phyloP scores from a whole-genome alignment of 768 basidiomycete genomes.

The Phaeotremella skinneri region DNA sequence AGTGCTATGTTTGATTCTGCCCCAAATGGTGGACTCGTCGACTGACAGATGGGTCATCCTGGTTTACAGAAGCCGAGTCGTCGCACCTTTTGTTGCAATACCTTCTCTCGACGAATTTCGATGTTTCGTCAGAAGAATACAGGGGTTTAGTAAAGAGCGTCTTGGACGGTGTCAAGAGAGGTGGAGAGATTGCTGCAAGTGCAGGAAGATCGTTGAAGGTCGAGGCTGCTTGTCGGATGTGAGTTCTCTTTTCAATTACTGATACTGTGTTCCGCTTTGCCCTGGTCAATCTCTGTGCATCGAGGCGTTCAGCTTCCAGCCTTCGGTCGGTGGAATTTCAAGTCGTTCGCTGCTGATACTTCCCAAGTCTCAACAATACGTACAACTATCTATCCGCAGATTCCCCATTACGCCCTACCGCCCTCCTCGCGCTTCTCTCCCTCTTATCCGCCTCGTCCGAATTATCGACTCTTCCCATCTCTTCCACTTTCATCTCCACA shows the following conservation, averaged over 20 bases:
- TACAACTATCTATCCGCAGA: conserved; percentile 48
- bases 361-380: conserved; percentile 44
- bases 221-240: conserved; percentile 48
- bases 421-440: conserved; percentile 42
- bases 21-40: not conserved
- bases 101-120: conserved; percentile 34
- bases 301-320: too few relatives aligned
- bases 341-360: conserved; percentile 4
- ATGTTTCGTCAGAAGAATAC: conserved; percentile 26
- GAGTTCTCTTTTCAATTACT: conserved; percentile 14
- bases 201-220: conserved; percentile 24
- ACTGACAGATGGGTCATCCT: too few relatives aligned
- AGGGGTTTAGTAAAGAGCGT: conserved; percentile 22
- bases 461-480: conserved; percentile 36
- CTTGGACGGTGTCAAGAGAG: conserved; percentile 36
- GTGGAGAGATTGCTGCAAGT: conserved; percentile 23
- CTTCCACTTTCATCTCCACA: conserved; percentile 24
- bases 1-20: conserved; percentile 12
- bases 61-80: conserved; percentile 43
- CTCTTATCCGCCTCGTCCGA: conserved; percentile 40
- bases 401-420: conserved; percentile 42
- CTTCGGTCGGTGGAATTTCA: too few relatives aligned
- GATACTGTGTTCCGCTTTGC: not conserved
- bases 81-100: conserved; percentile 43
- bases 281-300: too few relatives aligned